Base-by-base conservation (phyloP, 106 monocot species). In the Narthecium ossifragum region DNA sequence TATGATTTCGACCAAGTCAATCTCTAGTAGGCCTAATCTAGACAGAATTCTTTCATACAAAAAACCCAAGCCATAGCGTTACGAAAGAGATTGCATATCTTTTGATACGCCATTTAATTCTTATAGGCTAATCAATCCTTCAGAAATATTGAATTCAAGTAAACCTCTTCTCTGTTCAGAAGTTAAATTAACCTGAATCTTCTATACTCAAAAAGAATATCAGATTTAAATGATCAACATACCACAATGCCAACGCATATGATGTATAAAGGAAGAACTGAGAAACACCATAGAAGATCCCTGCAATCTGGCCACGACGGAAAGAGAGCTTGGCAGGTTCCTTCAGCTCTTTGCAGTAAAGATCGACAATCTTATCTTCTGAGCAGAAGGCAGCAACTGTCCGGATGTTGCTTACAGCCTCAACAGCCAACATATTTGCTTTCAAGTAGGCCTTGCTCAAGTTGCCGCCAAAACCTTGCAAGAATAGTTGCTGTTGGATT, bases 391-490 rank as follows among this genome's bases (percentile, higher is more conserved):
- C 85, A 0, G 88, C 93, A 24, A 93, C 88, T 3, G 93, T 93
- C 14, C 88, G 70, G 27, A 93, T 93, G 74, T 88, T 93, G 66
- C 88, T 70, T 40, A 93, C 93, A 0, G 93, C 88, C 77, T 93
- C 93, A 5, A 85, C 88, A 32, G 93, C 93, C 26, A 93, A 62
- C 93, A 88, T 93, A 69, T 93, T 93, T 7, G 93, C 88, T 55
- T 85, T 93, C 47, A 79, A 43, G 62, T 93, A 93, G 1, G 77
- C 64, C 69, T 82, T 93, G 71, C 46, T 69, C 50, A 93, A 59
- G 55, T 93, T 77, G 26, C 84, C 88, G 48, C 93, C 88, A 57
- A 60, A 93, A 6, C 88, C 93, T 67, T 82, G 79, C 82, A 93
- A 63, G 74, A 93, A 88, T 13, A 82, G 46, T 69, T 93, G 88